These are phyloP conservation scores for Colletotrichum musae DNA, from an alignment of 2,329 filamentous ascomycete genomes.

Conservation along the genomic window DNA sequence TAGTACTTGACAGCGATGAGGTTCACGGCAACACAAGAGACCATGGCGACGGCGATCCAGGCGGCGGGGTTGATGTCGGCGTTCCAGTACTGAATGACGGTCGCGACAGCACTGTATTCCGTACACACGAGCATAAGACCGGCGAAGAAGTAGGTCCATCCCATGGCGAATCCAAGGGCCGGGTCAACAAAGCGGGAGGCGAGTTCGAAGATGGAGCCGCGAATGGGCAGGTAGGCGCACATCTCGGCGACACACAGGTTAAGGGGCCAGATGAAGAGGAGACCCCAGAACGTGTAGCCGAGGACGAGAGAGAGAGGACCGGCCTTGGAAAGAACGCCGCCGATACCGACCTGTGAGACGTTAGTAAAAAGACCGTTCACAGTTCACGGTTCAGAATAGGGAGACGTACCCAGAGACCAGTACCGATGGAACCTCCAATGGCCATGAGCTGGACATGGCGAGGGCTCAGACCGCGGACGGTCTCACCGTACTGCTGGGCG, in stretches of 20 bases:
- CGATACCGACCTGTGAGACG: conserved; percentile 55
- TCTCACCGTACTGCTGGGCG: conserved; percentile 49
- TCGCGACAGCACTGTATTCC: conserved; percentile 61
- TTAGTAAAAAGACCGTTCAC: neutral
- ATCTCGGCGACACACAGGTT: conserved; percentile 69
- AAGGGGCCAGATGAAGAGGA: conserved; percentile 60
- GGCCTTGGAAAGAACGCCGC: conserved; percentile 57
- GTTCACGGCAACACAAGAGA: conserved; percentile 62
- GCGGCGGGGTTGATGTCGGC: conserved; percentile 59
- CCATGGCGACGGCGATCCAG: conserved; percentile 64
- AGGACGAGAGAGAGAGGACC: conserved; percentile 61
- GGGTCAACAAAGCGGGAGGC: conserved; percentile 69
- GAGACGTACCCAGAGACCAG: conserved; percentile 55
- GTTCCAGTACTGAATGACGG: conserved; percentile 61
- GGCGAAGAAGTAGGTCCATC: conserved; percentile 62
- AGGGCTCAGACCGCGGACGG: conserved; percentile 52
- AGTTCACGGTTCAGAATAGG: neutral
- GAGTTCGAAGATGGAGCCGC: conserved; percentile 69
- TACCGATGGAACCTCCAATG: conserved; percentile 63
- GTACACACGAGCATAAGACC: conserved; percentile 61
- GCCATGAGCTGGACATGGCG: conserved; percentile 66
- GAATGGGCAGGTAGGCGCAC: conserved; percentile 68
- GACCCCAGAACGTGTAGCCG: conserved; percentile 61
- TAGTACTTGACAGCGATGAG: conserved; percentile 62
- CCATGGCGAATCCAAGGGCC: conserved; percentile 69